Evolutionary conservation across 129 eudicot genomes (phyloP).

Genomic region (Artemisia argyi): DNA sequence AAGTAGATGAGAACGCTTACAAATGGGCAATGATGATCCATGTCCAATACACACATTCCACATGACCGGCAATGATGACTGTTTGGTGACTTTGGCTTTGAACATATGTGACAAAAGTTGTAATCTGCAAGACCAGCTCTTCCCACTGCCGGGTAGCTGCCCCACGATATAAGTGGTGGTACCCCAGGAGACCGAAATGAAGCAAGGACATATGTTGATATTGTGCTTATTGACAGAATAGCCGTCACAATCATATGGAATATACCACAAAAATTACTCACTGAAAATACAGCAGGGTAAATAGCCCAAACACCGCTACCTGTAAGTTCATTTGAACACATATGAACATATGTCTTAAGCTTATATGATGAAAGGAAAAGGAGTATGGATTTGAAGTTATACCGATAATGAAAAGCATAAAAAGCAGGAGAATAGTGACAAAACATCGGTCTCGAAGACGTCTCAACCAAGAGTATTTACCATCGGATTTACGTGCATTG

Average conservation of each 20-base stretch:
- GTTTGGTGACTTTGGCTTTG: slow-evolving; percentile 85
- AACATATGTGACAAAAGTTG: slow-evolving; percentile 70
- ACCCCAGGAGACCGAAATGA: slow-evolving; percentile 77
- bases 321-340: slow-evolving; percentile 32
- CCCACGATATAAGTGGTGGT: slow-evolving; percentile 78
- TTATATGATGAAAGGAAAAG: background rate
- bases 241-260: slow-evolving; percentile 42
- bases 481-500: slow-evolving; percentile 51
- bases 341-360: background rate
- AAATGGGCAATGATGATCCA: slow-evolving; percentile 99
- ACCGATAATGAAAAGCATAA: slow-evolving; percentile 82
- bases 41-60: slow-evolving; percentile 82
- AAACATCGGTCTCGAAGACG: slow-evolving; percentile 83
- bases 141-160: slow-evolving; percentile 80
- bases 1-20: slow-evolving; percentile 47
- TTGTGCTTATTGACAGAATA: slow-evolving; percentile 57
- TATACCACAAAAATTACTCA: slow-evolving; percentile 50
- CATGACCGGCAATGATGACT: slow-evolving; percentile 93
- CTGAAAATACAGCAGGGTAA: slow-evolving; percentile 64
- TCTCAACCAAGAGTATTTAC: slow-evolving; percentile 64
- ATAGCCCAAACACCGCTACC: slow-evolving; percentile 95
- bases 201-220: slow-evolving; percentile 58
- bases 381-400: slow-evolving; percentile 16
- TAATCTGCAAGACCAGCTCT: slow-evolving; percentile 74
- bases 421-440: slow-evolving; percentile 58